Evolutionary conservation across 1,284 basidiomycete species (phyloP).

Genomic region (Abortiporus biennis): DNA sequence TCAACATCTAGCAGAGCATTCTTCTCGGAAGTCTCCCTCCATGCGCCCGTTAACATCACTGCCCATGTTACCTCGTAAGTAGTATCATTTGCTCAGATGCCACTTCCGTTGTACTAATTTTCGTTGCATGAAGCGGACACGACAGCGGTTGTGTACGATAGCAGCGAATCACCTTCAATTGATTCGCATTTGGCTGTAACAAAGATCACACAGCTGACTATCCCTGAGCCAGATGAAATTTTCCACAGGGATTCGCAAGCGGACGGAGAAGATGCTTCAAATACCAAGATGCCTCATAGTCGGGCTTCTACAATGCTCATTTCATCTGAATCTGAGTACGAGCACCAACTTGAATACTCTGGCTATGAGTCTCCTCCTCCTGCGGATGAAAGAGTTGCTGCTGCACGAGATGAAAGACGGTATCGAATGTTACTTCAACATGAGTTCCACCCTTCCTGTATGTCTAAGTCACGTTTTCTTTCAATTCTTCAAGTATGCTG

Average conservation of each 20-base stretch:
- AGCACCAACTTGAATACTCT: constrained; percentile 1
- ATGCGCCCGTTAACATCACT: constrained; percentile 33
- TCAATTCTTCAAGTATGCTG: constrained; percentile 1
- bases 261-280: too few species aligned
- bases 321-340: constrained; percentile 2
- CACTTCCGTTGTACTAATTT: constrained; percentile 1
- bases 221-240: too few species aligned
- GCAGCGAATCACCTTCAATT: too few species aligned
- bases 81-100: background rate
- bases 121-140: constrained; percentile 8
- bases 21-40: constrained; percentile 25
- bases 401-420: constrained; percentile 49
- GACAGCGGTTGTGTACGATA: background rate
- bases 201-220: too few species aligned
- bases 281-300: too few species aligned
- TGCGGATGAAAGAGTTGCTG: constrained; percentile 35
- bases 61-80: constrained; percentile 23
- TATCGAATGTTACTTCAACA: constrained; percentile 59
- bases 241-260: too few species aligned
- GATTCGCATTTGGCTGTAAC: too few species aligned
- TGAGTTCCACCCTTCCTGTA: constrained; percentile 62
- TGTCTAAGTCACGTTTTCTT: constrained; percentile 21
- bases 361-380: constrained; percentile 42
- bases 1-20: constrained; percentile 9
- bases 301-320: constrained; percentile 8